Evolutionary conservation across 441 rosid species (phyloP), one percentile per base, ranked within the genome.

Genomic region (Corymbia calophylla): DNA sequence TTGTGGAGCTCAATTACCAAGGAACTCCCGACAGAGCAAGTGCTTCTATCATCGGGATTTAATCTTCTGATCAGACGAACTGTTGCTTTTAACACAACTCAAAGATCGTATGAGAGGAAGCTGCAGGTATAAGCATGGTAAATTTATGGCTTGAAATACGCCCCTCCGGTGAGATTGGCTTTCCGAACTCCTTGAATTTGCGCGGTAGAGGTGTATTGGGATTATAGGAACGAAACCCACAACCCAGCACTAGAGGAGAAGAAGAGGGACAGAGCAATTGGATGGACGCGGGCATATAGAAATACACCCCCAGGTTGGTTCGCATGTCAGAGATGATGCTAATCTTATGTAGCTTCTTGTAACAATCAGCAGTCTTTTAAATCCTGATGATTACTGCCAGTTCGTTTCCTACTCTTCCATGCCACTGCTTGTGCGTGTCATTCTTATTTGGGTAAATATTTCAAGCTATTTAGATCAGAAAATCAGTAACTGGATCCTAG

Each of bases 31-130:
- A 96, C 88, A 94, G 89, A 88, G 94, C 95, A 90, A 94, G 94
- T 64, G 98, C 97, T 89, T 95, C 98, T 53, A 90, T 97, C 86
- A 90, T 95, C 73, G 90, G 97, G 93, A 97, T 96, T 89, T 97
- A 92, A 94, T 80, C 70, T 53, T 31, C 58, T 25, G 88, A 70
- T 39, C 23, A n/a, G 87, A 73, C 14, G 66, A 60, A 44, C 84
- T 11, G n/a, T 39, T 77, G 84, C 84, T 77, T 77, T 44, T 21
- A 44, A 77, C n/a, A 86, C 44, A 53, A 86, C 44, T 51, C 23
- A 87, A 87, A 48, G 55, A 86, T 23, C 49, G 2, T 86, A 55
- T 35, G 10, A 53, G 64, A 55, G 19, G 68, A 55, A 23, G 8
- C 56, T 86, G 87, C 87, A 16, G 58, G 27, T n/a, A 31, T 23